Evolutionary conservation across 352 stramenopile species (phyloP).

Genomic region (Aphanomyces astaci): DNA sequence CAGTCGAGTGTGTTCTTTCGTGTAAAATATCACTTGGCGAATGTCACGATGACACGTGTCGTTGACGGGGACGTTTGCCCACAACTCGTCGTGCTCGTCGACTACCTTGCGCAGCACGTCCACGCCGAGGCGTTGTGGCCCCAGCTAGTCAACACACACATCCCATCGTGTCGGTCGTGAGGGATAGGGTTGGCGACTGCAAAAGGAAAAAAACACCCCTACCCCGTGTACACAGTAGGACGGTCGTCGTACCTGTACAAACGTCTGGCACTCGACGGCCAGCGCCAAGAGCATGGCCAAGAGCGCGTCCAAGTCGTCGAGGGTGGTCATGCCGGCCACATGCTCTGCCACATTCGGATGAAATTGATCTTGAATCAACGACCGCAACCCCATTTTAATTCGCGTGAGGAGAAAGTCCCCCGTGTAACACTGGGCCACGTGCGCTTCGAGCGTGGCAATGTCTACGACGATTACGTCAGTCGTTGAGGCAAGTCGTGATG

Average conservation of each 20-base stretch:
- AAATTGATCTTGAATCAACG: not conserved
- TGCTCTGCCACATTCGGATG: conserved; percentile 6
- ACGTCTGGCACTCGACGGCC: not conserved
- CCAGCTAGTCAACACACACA: too few species aligned
- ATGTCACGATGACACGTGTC: not conserved
- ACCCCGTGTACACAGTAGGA: too few species aligned
- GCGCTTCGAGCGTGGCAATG: not conserved
- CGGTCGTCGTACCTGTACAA: conserved; percentile 15
- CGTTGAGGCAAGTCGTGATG: not conserved
- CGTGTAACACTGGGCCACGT: conserved; percentile 8
- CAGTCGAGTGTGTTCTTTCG: not conserved
- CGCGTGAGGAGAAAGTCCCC: conserved; percentile 13
- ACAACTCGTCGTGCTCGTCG: conserved; percentile 9
- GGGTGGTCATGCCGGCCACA: not conserved
- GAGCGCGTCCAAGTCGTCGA: conserved; percentile 15
- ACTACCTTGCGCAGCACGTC: not conserved
- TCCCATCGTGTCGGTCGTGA: too few species aligned
- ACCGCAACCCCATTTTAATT: not conserved
- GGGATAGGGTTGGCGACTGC: too few species aligned
- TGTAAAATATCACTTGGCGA: not conserved
- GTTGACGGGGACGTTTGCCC: not conserved
- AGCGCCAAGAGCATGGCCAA: not conserved
- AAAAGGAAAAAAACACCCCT: too few species aligned
- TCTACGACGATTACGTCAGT: not conserved
- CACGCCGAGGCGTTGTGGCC: not conserved